A percentile compares a stretch with the other conserved stretches of the same genome.
phyloP scores from a whole-genome alignment of 805 yeast genomes.

The Jamesozyma hellenica region DNA sequence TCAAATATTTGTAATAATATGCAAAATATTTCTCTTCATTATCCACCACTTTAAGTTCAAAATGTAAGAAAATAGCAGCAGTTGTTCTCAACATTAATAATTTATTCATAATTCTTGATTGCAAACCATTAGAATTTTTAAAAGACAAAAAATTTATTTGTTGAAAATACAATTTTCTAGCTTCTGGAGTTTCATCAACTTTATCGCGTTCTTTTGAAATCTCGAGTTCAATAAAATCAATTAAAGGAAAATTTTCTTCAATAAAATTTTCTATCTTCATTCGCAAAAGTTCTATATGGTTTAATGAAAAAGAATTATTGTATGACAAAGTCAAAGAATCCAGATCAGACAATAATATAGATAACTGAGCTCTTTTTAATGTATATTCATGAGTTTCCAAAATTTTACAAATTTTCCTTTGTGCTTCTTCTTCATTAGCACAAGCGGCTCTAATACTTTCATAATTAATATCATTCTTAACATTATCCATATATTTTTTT shows the following conservation, averaged over 20 bases:
- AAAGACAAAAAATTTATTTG: slow-evolving; percentile 5
- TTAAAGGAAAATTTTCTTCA: slow-evolving; percentile 13
- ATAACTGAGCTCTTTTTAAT: slow-evolving; percentile 19
- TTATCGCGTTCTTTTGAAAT: neutral
- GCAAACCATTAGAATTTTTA: slow-evolving; percentile 17
- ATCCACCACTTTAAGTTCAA: slow-evolving; percentile 14
- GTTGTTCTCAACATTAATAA: slow-evolving; percentile 22
- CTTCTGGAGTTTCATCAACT: neutral
- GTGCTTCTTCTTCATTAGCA: neutral
- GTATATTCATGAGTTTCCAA: slow-evolving; percentile 16
- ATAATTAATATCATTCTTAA: slow-evolving; percentile 13
- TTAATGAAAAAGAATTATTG: slow-evolving; percentile 14
- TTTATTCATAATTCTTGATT: slow-evolving; percentile 18
- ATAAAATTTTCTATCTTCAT: slow-evolving; percentile 15
- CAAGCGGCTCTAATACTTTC: neutral
- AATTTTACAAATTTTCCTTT: slow-evolving; percentile 5
- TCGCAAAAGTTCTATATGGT: slow-evolving; percentile 14
- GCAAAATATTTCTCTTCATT: slow-evolving; percentile 10
- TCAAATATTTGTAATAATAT: slow-evolving; percentile 18
- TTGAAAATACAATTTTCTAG: neutral
- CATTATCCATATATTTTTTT: slow-evolving; percentile 14
- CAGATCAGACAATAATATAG: slow-evolving; percentile 19
- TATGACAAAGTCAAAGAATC: slow-evolving; percentile 21
- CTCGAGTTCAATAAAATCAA: slow-evolving; percentile 5
- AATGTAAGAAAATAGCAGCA: slow-evolving; percentile 22